A percentile compares a stretch with the other conserved stretches of the same genome.
Conservation (phyloP, 305 asterid species). For the Ilex paraguariensis region DNA sequence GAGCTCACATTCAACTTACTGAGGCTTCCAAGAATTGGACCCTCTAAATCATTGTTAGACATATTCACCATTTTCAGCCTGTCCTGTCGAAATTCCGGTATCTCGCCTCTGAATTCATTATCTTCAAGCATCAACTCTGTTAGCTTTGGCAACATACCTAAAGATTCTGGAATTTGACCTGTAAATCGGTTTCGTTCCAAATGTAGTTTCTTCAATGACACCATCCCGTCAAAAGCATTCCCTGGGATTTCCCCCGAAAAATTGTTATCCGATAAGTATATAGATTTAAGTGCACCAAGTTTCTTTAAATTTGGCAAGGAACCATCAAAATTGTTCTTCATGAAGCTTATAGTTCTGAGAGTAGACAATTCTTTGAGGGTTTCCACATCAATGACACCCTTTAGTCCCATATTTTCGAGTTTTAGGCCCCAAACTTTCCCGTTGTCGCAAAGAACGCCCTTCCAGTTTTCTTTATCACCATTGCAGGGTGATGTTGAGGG, state of each 20-base stretch:
- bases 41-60: slow-evolving; percentile 53
- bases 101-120: slow-evolving; percentile 49
- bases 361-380: slow-evolving; percentile 30
- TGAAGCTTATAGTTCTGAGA: slow-evolving; percentile 57
- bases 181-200: slow-evolving; percentile 50
- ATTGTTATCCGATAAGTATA: slow-evolving; percentile 54
- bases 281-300: slow-evolving; percentile 43
- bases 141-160: slow-evolving; percentile 46
- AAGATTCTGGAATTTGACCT: slow-evolving; percentile 52
- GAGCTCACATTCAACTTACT: slow-evolving; percentile 29
- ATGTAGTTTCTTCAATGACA: slow-evolving; percentile 66
- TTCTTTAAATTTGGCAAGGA: slow-evolving; percentile 42
- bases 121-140: slow-evolving; percentile 54
- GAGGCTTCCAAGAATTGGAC: slow-evolving; percentile 50
- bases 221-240: slow-evolving; percentile 49
- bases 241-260: slow-evolving; percentile 59
- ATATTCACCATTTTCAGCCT: slow-evolving; percentile 35
- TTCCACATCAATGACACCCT: slow-evolving; percentile 57
- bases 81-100: slow-evolving; percentile 44
- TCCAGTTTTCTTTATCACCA: slow-evolving; percentile 35
- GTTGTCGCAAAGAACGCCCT: slow-evolving; percentile 52
- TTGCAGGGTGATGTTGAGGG: slow-evolving; percentile 30
- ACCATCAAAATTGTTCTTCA: slow-evolving; percentile 59
- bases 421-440: slow-evolving; percentile 66
- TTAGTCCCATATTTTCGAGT: slow-evolving; percentile 67